Evolutionary conservation across 2,329 filamentous ascomycete genomes (phyloP).

Genomic region (Pseudocercospora musae): DNA sequence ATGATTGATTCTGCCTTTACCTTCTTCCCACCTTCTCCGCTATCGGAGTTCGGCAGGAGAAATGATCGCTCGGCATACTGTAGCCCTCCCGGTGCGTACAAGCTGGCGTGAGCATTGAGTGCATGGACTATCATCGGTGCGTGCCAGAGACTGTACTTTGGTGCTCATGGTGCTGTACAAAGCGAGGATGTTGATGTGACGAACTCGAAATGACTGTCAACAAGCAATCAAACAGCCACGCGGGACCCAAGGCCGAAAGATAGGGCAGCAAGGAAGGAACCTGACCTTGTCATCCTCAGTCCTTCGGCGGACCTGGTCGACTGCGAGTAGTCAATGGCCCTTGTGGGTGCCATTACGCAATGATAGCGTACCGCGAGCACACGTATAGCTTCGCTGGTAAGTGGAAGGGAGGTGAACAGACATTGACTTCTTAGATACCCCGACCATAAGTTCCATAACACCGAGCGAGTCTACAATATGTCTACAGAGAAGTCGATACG

Average conservation of each 20-base stretch:
- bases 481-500: conserved; percentile 8
- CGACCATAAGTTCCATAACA: too few relatives aligned
- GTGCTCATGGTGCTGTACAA: too few relatives aligned
- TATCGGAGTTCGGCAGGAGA: neutral
- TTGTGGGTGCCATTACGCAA: neutral
- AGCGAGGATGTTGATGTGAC: too few relatives aligned
- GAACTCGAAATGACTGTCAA: too few relatives aligned
- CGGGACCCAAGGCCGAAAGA: too few relatives aligned
- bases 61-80: neutral
- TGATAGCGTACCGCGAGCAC: neutral
- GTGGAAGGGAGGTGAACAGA: neutral
- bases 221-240: too few relatives aligned
- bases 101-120: too few relatives aligned
- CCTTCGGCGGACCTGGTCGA: neutral
- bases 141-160: too few relatives aligned
- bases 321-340: neutral
- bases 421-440: too few relatives aligned
- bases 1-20: neutral
- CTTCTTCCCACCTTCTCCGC: neutral
- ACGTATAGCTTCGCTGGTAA: neutral
- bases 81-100: neutral
- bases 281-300: too few relatives aligned
- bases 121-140: neutral
- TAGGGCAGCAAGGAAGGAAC: too few relatives aligned
- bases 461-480: neutral